Evolutionary conservation across 345 rosid species (phyloP).

Genomic region (Populus ilicifolia): DNA sequence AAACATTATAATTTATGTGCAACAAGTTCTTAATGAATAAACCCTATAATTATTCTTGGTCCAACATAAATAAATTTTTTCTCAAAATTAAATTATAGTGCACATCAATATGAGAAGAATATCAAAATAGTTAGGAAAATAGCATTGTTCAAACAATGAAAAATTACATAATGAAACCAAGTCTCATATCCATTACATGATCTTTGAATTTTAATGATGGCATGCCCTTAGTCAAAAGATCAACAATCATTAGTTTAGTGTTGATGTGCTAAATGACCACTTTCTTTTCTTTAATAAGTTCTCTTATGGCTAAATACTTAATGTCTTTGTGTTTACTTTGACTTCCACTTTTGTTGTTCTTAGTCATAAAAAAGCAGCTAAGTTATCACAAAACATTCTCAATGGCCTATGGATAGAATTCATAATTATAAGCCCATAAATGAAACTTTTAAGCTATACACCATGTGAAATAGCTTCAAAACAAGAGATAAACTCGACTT

Average conservation of each 20-base stretch:
- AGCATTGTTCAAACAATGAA: too few relatives aligned
- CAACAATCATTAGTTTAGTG: background rate
- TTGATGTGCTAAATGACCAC: constrained; percentile 1
- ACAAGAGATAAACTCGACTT: background rate
- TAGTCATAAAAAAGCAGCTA: background rate
- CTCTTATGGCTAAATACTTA: background rate
- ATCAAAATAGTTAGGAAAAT: too few relatives aligned
- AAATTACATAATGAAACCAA: too few relatives aligned
- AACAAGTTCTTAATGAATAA: too few relatives aligned
- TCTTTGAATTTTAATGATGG: background rate
- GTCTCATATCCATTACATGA: too few relatives aligned
- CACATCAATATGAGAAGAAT: too few relatives aligned
- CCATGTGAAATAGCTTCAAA: too few relatives aligned
- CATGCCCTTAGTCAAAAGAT: constrained; percentile 3
- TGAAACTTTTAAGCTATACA: background rate
- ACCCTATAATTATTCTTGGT: too few relatives aligned
- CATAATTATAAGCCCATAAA: background rate
- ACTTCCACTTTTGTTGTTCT: background rate
- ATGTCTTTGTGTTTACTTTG: background rate
- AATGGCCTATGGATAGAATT: background rate
- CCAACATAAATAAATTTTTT: too few relatives aligned
- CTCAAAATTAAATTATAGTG: too few relatives aligned
- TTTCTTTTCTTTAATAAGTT: background rate
- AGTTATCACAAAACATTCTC: background rate
- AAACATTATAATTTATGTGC: too few relatives aligned